A percentile compares a stretch with the other conserved stretches of the same genome.
Evolutionary conservation across 352 stramenopile genomes (phyloP).

Genomic region (Phytophthora lateralis): DNA sequence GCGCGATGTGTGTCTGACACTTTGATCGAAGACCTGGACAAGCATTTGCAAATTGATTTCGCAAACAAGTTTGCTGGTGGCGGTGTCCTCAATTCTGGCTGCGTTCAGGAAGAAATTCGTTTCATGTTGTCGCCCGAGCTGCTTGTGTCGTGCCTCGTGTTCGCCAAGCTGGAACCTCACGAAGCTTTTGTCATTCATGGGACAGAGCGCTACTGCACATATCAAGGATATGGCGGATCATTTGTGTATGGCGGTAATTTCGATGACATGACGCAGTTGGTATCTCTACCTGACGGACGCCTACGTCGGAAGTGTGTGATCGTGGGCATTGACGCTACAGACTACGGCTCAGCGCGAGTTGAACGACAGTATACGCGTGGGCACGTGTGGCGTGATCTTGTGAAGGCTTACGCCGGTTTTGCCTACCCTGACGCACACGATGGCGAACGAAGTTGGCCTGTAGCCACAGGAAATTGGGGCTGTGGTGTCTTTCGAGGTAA

Average conservation of each 20-base stretch:
- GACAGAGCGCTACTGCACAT: slow-evolving; percentile 60
- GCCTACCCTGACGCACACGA: slow-evolving; percentile 34
- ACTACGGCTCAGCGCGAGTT: slow-evolving; percentile 50
- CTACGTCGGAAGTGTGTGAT: slow-evolving; percentile 60
- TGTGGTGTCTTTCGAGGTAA: slow-evolving; percentile 81
- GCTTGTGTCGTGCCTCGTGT: slow-evolving; percentile 66
- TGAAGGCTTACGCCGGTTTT: slow-evolving; percentile 76
- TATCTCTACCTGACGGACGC: slow-evolving; percentile 5
- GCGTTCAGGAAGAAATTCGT: slow-evolving; percentile 86
- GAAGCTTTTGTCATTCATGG: slow-evolving; percentile 78
- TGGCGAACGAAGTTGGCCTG: slow-evolving; percentile 37
- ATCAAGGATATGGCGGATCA: slow-evolving; percentile 63
- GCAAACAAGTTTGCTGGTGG: slow-evolving; percentile 83
- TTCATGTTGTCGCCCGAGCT: slow-evolving; percentile 80
- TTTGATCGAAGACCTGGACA: slow-evolving; percentile 68
- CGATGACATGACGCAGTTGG: slow-evolving; percentile 39
- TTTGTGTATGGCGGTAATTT: slow-evolving; percentile 57
- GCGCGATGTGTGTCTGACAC: slow-evolving; percentile 40
- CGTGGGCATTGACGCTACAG: slow-evolving; percentile 74
- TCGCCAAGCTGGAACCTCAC: slow-evolving; percentile 63
- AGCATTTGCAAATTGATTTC: slow-evolving; percentile 82
- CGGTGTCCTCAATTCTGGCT: slow-evolving; percentile 71
- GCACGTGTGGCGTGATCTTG: slow-evolving; percentile 66
- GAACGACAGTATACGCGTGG: slow-evolving; percentile 51
- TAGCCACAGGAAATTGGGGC: slow-evolving; percentile 85